Conservation (phyloP, 768 basidiomycete genomes). For the Cubamyces lactineus region DNA sequence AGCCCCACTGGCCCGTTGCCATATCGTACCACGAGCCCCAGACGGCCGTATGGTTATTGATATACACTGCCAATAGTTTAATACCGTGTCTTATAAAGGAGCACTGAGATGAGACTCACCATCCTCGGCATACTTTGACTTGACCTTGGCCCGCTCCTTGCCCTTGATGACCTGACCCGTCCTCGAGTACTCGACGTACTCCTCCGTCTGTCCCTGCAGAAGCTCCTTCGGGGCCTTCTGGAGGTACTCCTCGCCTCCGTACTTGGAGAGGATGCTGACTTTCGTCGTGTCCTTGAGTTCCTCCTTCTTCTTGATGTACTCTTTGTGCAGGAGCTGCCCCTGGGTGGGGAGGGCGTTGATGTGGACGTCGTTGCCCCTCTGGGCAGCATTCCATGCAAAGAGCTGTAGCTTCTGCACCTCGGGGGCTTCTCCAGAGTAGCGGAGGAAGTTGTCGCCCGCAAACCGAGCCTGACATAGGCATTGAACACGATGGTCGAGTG, state of each 20-base stretch:
- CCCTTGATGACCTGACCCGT: constrained; percentile 92
- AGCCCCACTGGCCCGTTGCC: constrained; percentile 82
- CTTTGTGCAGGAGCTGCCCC: constrained; percentile 87
- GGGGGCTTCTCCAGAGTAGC: constrained; percentile 89
- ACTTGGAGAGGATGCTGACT: constrained; percentile 87
- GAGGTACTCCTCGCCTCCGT: constrained; percentile 93
- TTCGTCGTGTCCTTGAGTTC: constrained; percentile 86
- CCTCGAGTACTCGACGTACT: constrained; percentile 96
- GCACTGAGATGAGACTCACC: constrained; percentile 52
- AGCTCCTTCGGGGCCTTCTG: constrained; percentile 90
- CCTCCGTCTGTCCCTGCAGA: constrained; percentile 93
- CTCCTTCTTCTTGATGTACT: constrained; percentile 93
- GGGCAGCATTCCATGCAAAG: constrained; percentile 96
- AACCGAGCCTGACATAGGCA: constrained; percentile 65
- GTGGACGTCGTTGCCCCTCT: constrained; percentile 93
- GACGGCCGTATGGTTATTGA: constrained; percentile 93
- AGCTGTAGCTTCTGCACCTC: constrained; percentile 91
- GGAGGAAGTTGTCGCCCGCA: constrained; percentile 96
- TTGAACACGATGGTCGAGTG: constrained; percentile 14
- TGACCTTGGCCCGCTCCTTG: constrained; percentile 81
- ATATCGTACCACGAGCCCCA: constrained; percentile 97
- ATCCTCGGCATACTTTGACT: constrained; percentile 96
- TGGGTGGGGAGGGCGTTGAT: constrained; percentile 96
- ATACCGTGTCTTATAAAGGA: background rate
- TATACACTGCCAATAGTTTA: constrained; percentile 56